Conservation (phyloP, 805 yeast genomes). For the Lipomyces anomalus region DNA sequence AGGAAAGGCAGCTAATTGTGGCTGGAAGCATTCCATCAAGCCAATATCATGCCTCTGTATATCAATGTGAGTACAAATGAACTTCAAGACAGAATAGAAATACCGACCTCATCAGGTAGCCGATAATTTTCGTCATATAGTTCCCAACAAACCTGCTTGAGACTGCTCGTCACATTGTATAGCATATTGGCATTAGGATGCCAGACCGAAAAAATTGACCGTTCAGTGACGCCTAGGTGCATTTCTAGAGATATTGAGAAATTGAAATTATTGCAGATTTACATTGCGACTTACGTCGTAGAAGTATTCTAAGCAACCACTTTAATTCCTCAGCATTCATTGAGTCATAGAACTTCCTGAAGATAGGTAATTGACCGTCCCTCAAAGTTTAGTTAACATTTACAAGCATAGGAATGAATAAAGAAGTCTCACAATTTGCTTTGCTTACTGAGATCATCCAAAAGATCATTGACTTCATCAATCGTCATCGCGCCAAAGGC, state of each 20-base stretch:
- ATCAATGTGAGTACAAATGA: background rate
- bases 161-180: slow-evolving; percentile 57
- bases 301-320: slow-evolving; percentile 62
- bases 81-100: background rate
- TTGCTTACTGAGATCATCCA: slow-evolving; percentile 42
- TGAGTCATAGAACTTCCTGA: slow-evolving; percentile 46
- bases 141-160: slow-evolving; percentile 54
- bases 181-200: slow-evolving; percentile 73
- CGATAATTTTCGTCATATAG: slow-evolving; percentile 47
- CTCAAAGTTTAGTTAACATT: slow-evolving; percentile 10
- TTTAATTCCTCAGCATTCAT: slow-evolving; percentile 59
- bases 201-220: slow-evolving; percentile 53
- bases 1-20: slow-evolving; percentile 65
- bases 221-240: slow-evolving; percentile 53
- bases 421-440: slow-evolving; percentile 19
- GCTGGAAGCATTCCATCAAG: slow-evolving; percentile 57
- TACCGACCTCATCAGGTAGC: slow-evolving; percentile 33
- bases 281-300: slow-evolving; percentile 46
- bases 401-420: background rate
- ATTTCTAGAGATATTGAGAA: slow-evolving; percentile 21
- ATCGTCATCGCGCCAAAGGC: slow-evolving; percentile 40
- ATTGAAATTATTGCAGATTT: slow-evolving; percentile 2
- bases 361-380: slow-evolving; percentile 39
- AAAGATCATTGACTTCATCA: slow-evolving; percentile 43
- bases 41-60: slow-evolving; percentile 38